A percentile compares a stretch with the other conserved stretches of the same genome.
phyloP scores from a whole-genome alignment of 371 early-diverging fungal genomes.

The Choanephora cucurbitarum region DNA sequence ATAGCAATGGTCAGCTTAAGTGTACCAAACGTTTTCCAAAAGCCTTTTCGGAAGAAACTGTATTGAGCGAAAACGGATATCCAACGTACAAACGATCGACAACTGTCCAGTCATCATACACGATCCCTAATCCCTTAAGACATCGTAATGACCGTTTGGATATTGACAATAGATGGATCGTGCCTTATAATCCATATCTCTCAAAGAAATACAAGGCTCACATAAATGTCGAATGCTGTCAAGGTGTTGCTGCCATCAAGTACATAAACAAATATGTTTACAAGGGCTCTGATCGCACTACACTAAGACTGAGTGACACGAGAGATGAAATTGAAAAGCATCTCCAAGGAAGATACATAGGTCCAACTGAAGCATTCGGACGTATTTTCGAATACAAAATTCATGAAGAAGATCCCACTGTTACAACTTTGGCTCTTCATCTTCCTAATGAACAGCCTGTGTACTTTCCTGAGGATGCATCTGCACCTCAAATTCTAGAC shows the following conservation, averaged over 20 bases:
- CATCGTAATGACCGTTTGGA: neutral
- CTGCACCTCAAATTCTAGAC: neutral
- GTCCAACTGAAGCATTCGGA: too few relatives aligned
- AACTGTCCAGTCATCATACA: neutral
- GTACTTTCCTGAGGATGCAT: neutral
- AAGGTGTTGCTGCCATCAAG: constrained; percentile 29
- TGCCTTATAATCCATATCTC: constrained; percentile 36
- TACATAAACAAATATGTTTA: constrained; percentile 46
- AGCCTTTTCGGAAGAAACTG: neutral
- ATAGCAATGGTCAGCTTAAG: neutral
- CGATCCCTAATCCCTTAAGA: neutral
- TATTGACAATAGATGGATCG: constrained; percentile 34
- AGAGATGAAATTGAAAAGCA: constrained; percentile 5
- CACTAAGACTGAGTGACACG: neutral
- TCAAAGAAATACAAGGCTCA: constrained; percentile 41
- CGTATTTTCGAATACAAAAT: constrained; percentile 7
- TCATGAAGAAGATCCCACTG: neutral
- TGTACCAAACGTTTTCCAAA: constrained; percentile 12
- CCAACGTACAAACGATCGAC: neutral
- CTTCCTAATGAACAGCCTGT: constrained; percentile 12
- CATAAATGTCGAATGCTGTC: constrained; percentile 45
- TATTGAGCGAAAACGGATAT: constrained; percentile 3
- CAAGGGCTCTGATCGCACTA: constrained; percentile 27
- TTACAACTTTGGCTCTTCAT: constrained; percentile 1
- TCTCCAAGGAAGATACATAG: too few relatives aligned